Percentiles rank a stretch among this genome's conserved stretches.
These are phyloP conservation scores for Thielaviopsis punctulata DNA, from an alignment of 2,329 filamentous ascomycete species.

Conservation along the genomic window DNA sequence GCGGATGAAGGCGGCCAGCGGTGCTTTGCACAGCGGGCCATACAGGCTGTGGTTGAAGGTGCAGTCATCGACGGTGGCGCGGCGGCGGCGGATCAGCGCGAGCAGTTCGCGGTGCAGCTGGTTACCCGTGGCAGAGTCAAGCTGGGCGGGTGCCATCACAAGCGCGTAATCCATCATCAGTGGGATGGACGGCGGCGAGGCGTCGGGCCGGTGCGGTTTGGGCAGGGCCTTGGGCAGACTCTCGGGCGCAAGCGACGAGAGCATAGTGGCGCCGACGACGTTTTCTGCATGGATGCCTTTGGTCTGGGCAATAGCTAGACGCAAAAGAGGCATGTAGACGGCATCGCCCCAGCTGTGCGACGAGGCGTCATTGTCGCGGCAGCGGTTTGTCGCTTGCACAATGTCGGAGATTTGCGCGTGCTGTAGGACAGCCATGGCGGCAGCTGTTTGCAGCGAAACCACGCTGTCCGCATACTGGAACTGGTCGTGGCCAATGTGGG, in stretches of 20 bases:
- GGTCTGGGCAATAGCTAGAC: slow-evolving; percentile 3
- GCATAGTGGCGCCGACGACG: slow-evolving; percentile 1
- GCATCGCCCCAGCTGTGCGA: slow-evolving; percentile 4
- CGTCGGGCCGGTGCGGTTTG: neutral
- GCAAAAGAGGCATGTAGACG: slow-evolving; percentile 8
- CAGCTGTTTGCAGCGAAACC: slow-evolving; percentile 7
- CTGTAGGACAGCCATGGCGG: slow-evolving; percentile 9
- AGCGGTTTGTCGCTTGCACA: slow-evolving; percentile 7
- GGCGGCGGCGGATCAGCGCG: neutral
- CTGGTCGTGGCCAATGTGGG: slow-evolving; percentile 3
- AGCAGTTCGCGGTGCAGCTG: slow-evolving; percentile 8
- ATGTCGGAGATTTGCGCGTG: slow-evolving; percentile 6
- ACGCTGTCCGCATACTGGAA: slow-evolving; percentile 4
- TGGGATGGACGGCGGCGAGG: neutral
- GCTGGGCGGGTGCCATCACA: slow-evolving; percentile 1
- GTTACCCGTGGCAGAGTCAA: neutral
- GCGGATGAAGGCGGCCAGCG: slow-evolving; percentile 5
- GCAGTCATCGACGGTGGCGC: neutral
- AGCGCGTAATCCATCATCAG: slow-evolving; percentile 10
- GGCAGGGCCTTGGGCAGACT: slow-evolving; percentile 1
- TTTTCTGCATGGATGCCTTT: slow-evolving; percentile 4
- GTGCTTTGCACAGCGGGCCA: slow-evolving; percentile 7
- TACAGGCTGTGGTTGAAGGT: slow-evolving; percentile 10
- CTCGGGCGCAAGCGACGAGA: slow-evolving; percentile 1
- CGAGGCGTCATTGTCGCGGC: slow-evolving; percentile 3